These are phyloP conservation scores for Dichomitus squalens DNA, from an alignment of 1,284 basidiomycete genomes.

Conservation along the genomic window DNA sequence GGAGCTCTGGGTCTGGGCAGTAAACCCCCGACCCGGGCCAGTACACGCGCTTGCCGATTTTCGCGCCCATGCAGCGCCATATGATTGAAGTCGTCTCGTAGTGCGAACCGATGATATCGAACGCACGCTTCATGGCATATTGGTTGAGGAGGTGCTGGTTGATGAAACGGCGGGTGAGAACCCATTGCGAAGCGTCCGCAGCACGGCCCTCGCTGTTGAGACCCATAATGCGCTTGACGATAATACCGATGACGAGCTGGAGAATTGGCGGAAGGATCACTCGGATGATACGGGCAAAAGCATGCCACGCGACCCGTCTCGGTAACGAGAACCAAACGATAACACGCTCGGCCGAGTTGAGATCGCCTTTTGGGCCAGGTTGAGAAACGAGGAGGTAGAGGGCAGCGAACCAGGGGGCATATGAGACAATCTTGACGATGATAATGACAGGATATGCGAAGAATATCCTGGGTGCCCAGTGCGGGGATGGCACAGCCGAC, in stretches of 20 bases:
- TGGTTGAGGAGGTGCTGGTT: conserved; percentile 41
- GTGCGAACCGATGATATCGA: conserved; percentile 45
- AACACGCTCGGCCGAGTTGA: conserved; percentile 39
- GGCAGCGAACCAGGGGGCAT: conserved; percentile 45
- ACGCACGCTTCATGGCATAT: conserved; percentile 36
- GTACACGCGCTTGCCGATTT: conserved; percentile 47
- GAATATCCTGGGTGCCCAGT: conserved; percentile 36
- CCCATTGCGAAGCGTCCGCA: conserved; percentile 33
- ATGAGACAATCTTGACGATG: conserved; percentile 35
- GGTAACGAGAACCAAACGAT: conserved; percentile 48
- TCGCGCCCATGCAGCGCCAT: conserved; percentile 48
- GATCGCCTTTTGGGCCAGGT: conserved; percentile 34
- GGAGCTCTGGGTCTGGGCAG: conserved; percentile 47
- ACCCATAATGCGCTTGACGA: conserved; percentile 44
- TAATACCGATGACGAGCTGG: conserved; percentile 41
- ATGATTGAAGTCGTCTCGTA: conserved; percentile 43
- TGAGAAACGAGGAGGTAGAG: conserved; percentile 37
- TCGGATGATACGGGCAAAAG: conserved; percentile 41
- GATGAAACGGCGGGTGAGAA: conserved; percentile 42
- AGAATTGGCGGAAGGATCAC: conserved; percentile 40
- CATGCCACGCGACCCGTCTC: conserved; percentile 41
- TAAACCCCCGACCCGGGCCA: conserved; percentile 50
- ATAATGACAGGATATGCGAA: conserved; percentile 42
- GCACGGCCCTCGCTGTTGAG: conserved; percentile 37
- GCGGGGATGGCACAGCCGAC: conserved; percentile 34